These are phyloP conservation scores for Verticillium isaacii DNA, from an alignment of 2,329 filamentous ascomycete genomes.

Conservation along the genomic window DNA sequence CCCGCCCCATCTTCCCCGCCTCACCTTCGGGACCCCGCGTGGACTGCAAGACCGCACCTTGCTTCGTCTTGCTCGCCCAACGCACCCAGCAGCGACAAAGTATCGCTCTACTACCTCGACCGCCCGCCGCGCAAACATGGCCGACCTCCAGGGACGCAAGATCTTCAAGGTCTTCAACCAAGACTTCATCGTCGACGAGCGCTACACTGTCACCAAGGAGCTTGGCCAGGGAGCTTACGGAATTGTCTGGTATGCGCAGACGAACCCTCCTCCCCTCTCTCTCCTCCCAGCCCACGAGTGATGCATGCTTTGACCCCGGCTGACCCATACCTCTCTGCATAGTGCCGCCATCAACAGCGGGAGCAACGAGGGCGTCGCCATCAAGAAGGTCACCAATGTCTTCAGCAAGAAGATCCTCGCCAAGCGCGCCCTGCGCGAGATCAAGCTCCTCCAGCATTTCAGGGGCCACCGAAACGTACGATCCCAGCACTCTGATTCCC, in stretches of 20 bases:
- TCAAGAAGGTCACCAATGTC: constrained; percentile 99
- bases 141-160: constrained; percentile 60
- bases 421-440: constrained; percentile 95
- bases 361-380: constrained; percentile 88
- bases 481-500: constrained; percentile 11
- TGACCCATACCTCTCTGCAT: constrained; percentile 10
- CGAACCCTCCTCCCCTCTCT: constrained; percentile 13
- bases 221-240: constrained; percentile 96
- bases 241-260: constrained; percentile 77
- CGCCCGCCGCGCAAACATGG: constrained; percentile 22
- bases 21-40: not conserved
- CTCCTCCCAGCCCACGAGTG: constrained; percentile 1
- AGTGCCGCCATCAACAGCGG: constrained; percentile 91
- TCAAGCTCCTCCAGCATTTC: constrained; percentile 98
- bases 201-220: constrained; percentile 98
- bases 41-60: not conserved
- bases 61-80: not conserved
- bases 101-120: not conserved
- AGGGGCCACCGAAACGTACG: constrained; percentile 80
- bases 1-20: not conserved
- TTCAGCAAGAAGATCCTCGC: constrained; percentile 99
- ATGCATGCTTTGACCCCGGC: not conserved
- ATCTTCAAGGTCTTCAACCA: constrained; percentile 99
- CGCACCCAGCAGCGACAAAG: not conserved
- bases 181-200: constrained; percentile 96